Evolutionary conservation across 1,139 yeast genomes (phyloP).

Genomic region (Candida dubliniensis): DNA sequence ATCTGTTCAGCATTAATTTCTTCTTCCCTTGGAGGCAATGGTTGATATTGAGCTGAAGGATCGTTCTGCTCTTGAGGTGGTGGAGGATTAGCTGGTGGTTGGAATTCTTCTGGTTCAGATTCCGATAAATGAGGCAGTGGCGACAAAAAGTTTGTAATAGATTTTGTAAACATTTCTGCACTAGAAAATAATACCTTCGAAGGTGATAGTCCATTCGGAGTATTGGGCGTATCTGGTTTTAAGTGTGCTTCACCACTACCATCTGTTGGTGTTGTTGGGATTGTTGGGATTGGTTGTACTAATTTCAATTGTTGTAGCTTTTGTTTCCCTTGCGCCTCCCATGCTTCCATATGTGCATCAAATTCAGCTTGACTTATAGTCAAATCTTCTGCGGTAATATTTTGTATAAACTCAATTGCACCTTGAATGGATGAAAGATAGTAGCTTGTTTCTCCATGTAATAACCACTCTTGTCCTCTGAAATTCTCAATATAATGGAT

Average conservation of each 20-base stretch:
- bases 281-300: constrained; percentile 12
- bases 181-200: constrained; percentile 52
- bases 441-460: constrained; percentile 83
- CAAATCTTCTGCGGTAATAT: constrained; percentile 55
- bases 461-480: constrained; percentile 67
- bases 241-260: background rate
- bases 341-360: constrained; percentile 48
- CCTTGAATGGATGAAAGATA: constrained; percentile 86
- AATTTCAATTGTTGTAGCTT: constrained; percentile 14
- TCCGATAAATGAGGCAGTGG: constrained; percentile 35
- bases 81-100: constrained; percentile 7
- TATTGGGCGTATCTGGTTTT: background rate
- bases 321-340: constrained; percentile 37
- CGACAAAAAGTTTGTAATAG: constrained; percentile 44
- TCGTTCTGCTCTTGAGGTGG: background rate
- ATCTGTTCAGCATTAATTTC: constrained; percentile 17
- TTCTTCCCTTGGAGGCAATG: constrained; percentile 12
- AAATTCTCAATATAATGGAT: constrained; percentile 82
- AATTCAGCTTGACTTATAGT: constrained; percentile 63
- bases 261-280: constrained; percentile 22
- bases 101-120: constrained; percentile 4
- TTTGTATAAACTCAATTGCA: constrained; percentile 74
- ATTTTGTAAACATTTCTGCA: constrained; percentile 54
- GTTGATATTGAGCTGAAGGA: constrained; percentile 10
- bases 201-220: constrained; percentile 38